These are phyloP conservation scores for Lactarius sanguifluus DNA, from an alignment of 768 basidiomycete genomes.

Conservation along the genomic window DNA sequence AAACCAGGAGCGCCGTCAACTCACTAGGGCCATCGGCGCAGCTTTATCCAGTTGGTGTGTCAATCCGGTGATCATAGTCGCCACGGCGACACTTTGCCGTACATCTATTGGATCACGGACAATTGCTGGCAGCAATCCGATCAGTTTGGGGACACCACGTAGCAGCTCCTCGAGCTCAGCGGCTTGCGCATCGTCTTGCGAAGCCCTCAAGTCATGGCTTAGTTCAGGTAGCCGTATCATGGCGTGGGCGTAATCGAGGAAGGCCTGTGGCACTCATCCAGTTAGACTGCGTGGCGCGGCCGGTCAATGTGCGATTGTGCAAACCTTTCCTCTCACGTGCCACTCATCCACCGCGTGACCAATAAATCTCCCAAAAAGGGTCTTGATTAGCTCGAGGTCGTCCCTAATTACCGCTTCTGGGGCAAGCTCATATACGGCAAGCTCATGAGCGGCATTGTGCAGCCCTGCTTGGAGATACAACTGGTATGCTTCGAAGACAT, in stretches of 20 bases:
- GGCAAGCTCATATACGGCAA: conserved; percentile 84
- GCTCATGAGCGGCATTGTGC: conserved; percentile 73
- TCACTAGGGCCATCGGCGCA: conserved; percentile 60
- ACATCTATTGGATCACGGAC: conserved; percentile 55
- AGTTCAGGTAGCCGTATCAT: conserved; percentile 61
- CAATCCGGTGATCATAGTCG: conserved; percentile 70
- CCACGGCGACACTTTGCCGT: conserved; percentile 68
- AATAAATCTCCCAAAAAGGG: conserved; percentile 67
- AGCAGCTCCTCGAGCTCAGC: conserved; percentile 61
- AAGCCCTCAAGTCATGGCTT: conserved; percentile 33
- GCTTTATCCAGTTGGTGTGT: conserved; percentile 58
- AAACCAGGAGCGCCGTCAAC: conserved; percentile 33
- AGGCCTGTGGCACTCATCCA: conserved; percentile 44
- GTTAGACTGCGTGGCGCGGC: background rate
- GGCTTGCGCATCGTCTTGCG: conserved; percentile 43
- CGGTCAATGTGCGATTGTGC: conserved; percentile 11
- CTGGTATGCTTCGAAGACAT: conserved; percentile 73
- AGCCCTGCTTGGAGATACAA: conserved; percentile 68
- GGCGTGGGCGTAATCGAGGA: conserved; percentile 69
- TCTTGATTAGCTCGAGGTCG: conserved; percentile 56
- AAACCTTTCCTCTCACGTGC: conserved; percentile 78
- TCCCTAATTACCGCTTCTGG: conserved; percentile 77
- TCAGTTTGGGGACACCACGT: conserved; percentile 60
- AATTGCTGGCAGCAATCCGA: conserved; percentile 67
- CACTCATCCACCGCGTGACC: conserved; percentile 66